Evolutionary conservation across 768 basidiomycete species (phyloP), one percentile per base, ranked within the genome.

Genomic region (Gelatoporia subvermispora): DNA sequence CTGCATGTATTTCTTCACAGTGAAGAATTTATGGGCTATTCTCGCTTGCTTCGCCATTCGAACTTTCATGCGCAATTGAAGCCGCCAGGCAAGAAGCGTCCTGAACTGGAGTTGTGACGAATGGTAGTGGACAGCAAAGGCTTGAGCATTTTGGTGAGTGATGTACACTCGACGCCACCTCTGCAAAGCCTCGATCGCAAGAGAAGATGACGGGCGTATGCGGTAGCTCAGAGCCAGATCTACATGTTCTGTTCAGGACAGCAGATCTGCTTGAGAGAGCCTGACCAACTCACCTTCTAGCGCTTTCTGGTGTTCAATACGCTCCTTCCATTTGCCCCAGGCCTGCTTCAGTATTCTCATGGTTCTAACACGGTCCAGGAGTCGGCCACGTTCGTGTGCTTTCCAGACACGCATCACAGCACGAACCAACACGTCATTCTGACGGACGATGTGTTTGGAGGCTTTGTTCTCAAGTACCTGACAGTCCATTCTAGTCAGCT

Each of bases 401-500:
- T 76, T 83, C 85, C 85, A 85, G 3, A 86, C 75, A 41, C 80
- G 71, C 56, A 73, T 65, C 40, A 84, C 68, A 23, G 81, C 84
- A 39, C 76, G 74, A 24, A 86, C 50, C 18, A 85, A 70, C 13
- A 82, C 68, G 45, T 70, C 71, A 47, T 87, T 79, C 58, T 79
- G 82, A 38, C 81, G 72, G 40, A 69, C 68, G 11, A 79, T 47
- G 57, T 82, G 75, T 48, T 79, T 85, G 49, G 69, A 64, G 10
- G 79, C 85, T 23, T 77, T 78, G 47, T 59, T 70, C 57, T 82
- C 78, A 62, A 81, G 65, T 17, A 52, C 60, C 88, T 90, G 54
- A 2, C 39, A 25, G 40, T 28, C 5, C 8, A 7, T 20, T 57
- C 46, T 34, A 21, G 22, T 41, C 35, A 36, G 28, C n/a, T 41